phyloP scores from a whole-genome alignment of 768 basidiomycete genomes.

The Wakefieldia striispora region DNA sequence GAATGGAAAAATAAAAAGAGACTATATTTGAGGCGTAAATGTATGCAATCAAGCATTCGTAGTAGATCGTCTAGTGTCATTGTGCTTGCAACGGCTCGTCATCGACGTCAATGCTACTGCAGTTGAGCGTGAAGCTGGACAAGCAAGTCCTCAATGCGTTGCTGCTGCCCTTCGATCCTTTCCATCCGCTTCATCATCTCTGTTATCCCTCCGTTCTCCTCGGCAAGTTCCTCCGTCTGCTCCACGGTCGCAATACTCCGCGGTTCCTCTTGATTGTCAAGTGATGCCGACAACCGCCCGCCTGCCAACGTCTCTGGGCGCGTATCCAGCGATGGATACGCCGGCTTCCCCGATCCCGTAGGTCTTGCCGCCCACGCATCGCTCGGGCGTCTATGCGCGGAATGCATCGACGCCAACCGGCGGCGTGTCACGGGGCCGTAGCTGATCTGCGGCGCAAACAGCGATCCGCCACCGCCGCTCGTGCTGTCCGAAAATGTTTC shows the following conservation, averaged over 20 bases:
- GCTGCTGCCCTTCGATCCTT: slow-evolving; percentile 43
- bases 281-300: slow-evolving; percentile 26
- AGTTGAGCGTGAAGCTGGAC: slow-evolving; percentile 27
- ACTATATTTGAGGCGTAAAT: neutral
- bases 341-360: slow-evolving; percentile 7
- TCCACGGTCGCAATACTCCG: slow-evolving; percentile 21
- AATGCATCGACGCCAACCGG: slow-evolving; percentile 36
- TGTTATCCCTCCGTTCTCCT: slow-evolving; percentile 25
- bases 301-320: slow-evolving; percentile 17
- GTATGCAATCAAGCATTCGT: no score
- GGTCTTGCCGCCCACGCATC: slow-evolving; percentile 7
- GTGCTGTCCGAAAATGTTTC: slow-evolving; percentile 27
- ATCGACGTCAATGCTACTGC: neutral
- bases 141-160: slow-evolving; percentile 48
- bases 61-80: no score
- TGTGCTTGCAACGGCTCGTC: neutral
- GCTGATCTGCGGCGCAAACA: slow-evolving; percentile 22
- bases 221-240: slow-evolving; percentile 26
- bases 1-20: slow-evolving; percentile 1
- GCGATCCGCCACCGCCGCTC: slow-evolving; percentile 7
- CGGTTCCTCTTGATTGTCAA: slow-evolving; percentile 15
- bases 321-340: slow-evolving; percentile 22
- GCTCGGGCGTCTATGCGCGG: slow-evolving; percentile 12
- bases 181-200: slow-evolving; percentile 37
- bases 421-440: slow-evolving; percentile 42